These are phyloP conservation scores for Candida peoriensis DNA, from an alignment of 805 yeast species.

Conservation along the genomic window DNA sequence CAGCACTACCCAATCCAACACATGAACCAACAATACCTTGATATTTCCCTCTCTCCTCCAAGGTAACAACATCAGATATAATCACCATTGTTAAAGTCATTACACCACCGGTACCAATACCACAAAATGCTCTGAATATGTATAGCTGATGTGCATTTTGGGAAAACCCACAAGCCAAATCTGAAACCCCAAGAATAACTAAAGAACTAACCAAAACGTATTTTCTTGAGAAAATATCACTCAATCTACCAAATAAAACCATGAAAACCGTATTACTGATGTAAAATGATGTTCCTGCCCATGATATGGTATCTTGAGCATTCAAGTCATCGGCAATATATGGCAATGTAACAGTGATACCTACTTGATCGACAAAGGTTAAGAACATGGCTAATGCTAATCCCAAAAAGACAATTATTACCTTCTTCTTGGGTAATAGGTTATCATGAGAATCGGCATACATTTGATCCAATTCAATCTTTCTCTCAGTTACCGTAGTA, in stretches of 20 bases:
- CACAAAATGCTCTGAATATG: slow-evolving; percentile 52
- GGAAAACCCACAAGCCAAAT: slow-evolving; percentile 48
- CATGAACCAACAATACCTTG: slow-evolving; percentile 50
- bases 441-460: slow-evolving; percentile 29
- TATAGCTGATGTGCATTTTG: slow-evolving; percentile 44
- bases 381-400: slow-evolving; percentile 6
- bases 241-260: slow-evolving; percentile 47
- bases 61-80: slow-evolving; percentile 46
- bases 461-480: too few species aligned
- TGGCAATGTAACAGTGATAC: slow-evolving; percentile 22
- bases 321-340: slow-evolving; percentile 43
- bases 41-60: slow-evolving; percentile 45
- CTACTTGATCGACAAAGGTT: slow-evolving; percentile 10
- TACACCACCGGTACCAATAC: slow-evolving; percentile 53
- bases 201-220: slow-evolving; percentile 37
- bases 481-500: too few species aligned
- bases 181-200: slow-evolving; percentile 36
- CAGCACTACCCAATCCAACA: slow-evolving; percentile 45
- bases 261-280: slow-evolving; percentile 51
- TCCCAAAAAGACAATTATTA: slow-evolving; percentile 5
- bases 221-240: slow-evolving; percentile 55
- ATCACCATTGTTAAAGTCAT: slow-evolving; percentile 46
- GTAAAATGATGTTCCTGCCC: slow-evolving; percentile 56
- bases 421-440: slow-evolving; percentile 4
- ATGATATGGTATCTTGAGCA: slow-evolving; percentile 44